These are phyloP conservation scores for Fusarium sambucinum DNA, from an alignment of 2,329 filamentous ascomycete species.

Conservation along the genomic window DNA sequence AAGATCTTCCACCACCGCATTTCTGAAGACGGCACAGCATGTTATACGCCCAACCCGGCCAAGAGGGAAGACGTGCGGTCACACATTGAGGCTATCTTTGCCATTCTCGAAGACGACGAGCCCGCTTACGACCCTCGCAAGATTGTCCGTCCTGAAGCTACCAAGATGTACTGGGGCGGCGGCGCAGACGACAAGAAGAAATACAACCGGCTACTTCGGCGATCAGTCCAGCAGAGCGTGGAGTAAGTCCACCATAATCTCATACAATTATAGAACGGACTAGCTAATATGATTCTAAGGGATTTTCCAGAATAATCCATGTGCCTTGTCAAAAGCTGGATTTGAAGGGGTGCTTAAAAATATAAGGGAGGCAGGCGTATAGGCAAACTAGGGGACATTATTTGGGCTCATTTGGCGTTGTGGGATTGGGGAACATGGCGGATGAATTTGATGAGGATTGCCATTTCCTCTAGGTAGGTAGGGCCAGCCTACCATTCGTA, in stretches of 20 bases:
- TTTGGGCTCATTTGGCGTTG: slow-evolving; percentile 40
- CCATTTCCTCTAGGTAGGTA: slow-evolving; percentile 7
- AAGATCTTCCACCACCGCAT: slow-evolving; percentile 90
- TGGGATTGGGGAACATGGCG: slow-evolving; percentile 22
- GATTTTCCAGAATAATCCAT: slow-evolving; percentile 51
- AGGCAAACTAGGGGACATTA: slow-evolving; percentile 27
- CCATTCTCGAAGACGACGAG: slow-evolving; percentile 85
- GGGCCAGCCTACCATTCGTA: background rate
- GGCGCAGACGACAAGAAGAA: slow-evolving; percentile 78
- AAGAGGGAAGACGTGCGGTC: slow-evolving; percentile 80
- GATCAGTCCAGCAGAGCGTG: slow-evolving; percentile 78
- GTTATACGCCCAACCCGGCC: slow-evolving; percentile 75
- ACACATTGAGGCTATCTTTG: slow-evolving; percentile 87
- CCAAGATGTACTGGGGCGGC: slow-evolving; percentile 87
- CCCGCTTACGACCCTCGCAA: slow-evolving; percentile 92
- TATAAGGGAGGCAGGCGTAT: slow-evolving; percentile 29
- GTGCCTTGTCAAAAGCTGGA: background rate
- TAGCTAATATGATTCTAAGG: slow-evolving; percentile 40
- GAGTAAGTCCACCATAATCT: slow-evolving; percentile 59
- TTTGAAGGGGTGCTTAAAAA: slow-evolving; percentile 18
- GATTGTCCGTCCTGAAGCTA: slow-evolving; percentile 86
- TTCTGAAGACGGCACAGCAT: slow-evolving; percentile 81
- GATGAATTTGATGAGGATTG: slow-evolving; percentile 13
- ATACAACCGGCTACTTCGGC: slow-evolving; percentile 84
- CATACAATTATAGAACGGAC: background rate